Base-by-base conservation (phyloP, 2,329 filamentous ascomycete genomes). In the Aspergillus felis region DNA sequence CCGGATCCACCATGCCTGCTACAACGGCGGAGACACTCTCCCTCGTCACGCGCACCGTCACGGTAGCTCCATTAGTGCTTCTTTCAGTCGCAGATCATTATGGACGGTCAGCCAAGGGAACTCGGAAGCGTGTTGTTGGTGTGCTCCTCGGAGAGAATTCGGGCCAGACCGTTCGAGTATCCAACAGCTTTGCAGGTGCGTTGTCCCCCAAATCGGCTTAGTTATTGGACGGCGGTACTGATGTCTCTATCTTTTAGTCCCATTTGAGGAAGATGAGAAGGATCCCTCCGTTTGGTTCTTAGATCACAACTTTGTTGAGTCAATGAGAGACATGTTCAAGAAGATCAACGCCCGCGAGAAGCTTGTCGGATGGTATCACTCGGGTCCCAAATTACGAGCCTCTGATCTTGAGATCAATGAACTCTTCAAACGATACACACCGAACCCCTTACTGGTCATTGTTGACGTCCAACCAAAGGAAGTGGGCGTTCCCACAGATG, bases 301-400 rank as follows among this genome's bases (percentile, higher is more conserved):
- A 64, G 94, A 99, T 76, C 94, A 99, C 84, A 97, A 97, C 84
- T 99, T 97, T 72, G 90, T 99, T 76, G 94, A 99, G 79, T 91
- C 89, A 68, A 99, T 99, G 94, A 96, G 94, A 80, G 94, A 97
- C 78, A 99, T 99, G 94, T 99, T 99, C 85, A 99, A 99, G 83
- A 97, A 97, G 81, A 92, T 99, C 83, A 99, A 99, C 81, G 94
- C 94, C 60, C 84, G 91, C 63, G 94, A 99, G 81, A 97, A 97
- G 86, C 84, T 99, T 75, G 95, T 99, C 83, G 94, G 94, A 72
- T 99, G 94, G 94, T 99, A 99, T 78, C 94, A 99, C 79, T 96
- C 94, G 22, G 94, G 94, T 46, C 94, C 94, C 42, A 99, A 97
- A 83, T 83, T 99, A 71, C 87, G 94, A 73, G 93, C 92, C 56